Base-by-base conservation (phyloP, 2,329 filamentous ascomycete genomes). In the Sordariomycetes sp. region DNA sequence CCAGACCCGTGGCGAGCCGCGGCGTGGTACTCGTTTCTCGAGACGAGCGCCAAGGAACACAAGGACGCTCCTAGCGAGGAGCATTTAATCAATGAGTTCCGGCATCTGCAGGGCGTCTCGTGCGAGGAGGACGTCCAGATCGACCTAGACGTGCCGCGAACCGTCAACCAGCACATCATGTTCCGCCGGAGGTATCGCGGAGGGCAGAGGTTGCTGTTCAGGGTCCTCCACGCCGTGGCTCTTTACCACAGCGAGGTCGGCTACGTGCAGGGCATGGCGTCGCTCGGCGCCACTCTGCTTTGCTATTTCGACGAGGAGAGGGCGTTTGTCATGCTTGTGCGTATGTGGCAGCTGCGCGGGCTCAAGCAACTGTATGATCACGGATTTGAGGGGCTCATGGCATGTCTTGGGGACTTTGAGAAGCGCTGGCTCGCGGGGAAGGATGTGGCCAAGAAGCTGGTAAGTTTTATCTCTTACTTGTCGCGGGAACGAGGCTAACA, bases 231-330 rank as follows among this genome's bases (percentile, higher is more conserved):
- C 69, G 88, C 90, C 52, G 83, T 97, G 68, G 93, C 91, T 20
- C 80, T 99, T 12, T 95, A 97, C 70, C 93, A 93, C 63, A 89
- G 90, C 0, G 87, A 89, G 25, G 94, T 89, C 6, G 94, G 94
- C 32, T 99, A 99, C 70, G 94, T 97, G 0, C 94, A 99, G 72
- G 94, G 94, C 58, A 99, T 99, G 94, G 94, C 93, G 18, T 89
- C 91, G 24, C 77, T 97, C 46, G 92, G 90, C 1, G 93, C 93
- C 1, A 97, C 94, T 0, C 76, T 99, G 22, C 82, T 99, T 7
- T 96, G 93, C 69, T 99, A 99, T 70, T 99, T 92, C 70, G 93
- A 97, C 63, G 94, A 99, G 71, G 94, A 97, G 71, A 85, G 85
- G 65, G 86, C 90, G 6, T 99, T 99, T 66, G 84, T 97, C 54